Evolutionary conservation across 495 filamentous ascomycete genomes (phyloP).

Genomic region (Penicillium parvum): DNA sequence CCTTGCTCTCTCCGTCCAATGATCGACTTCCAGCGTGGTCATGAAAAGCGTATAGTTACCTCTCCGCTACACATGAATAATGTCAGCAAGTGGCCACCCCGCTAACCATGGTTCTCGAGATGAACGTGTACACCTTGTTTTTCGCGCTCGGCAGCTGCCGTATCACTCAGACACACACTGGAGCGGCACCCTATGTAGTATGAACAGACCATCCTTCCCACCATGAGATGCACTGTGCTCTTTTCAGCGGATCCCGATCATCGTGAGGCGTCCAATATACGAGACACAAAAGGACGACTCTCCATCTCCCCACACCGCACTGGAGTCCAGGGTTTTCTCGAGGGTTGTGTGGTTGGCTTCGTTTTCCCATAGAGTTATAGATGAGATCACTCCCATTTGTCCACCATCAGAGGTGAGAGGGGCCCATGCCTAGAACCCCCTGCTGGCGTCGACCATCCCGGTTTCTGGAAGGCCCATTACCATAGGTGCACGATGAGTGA

Average conservation of each 20-base stretch:
- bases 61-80: too few species aligned
- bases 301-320: constrained; percentile 7
- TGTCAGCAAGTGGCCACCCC: constrained; percentile 7
- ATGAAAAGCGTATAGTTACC: too few species aligned
- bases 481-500: constrained; percentile 4
- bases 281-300: constrained; percentile 6
- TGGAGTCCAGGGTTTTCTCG: background rate
- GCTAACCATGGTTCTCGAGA: constrained; percentile 12
- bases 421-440: constrained; percentile 7
- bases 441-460: constrained; percentile 1
- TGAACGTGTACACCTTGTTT: too few species aligned
- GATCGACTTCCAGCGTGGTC: too few species aligned
- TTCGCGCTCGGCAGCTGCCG: too few species aligned
- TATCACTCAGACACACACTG: too few species aligned
- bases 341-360: background rate
- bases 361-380: background rate
- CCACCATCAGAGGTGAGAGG: background rate
- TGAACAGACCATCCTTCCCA: too few species aligned
- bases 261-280: constrained; percentile 20
- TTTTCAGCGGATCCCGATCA: background rate
- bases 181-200: background rate
- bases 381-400: background rate
- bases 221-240: too few species aligned
- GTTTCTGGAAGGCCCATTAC: constrained; percentile 15
- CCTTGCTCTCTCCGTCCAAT: too few species aligned